Evolutionary conservation across 768 basidiomycete genomes (phyloP), one percentile per base, ranked within the genome.

Genomic region (Pulveroboletus ravenelii): DNA sequence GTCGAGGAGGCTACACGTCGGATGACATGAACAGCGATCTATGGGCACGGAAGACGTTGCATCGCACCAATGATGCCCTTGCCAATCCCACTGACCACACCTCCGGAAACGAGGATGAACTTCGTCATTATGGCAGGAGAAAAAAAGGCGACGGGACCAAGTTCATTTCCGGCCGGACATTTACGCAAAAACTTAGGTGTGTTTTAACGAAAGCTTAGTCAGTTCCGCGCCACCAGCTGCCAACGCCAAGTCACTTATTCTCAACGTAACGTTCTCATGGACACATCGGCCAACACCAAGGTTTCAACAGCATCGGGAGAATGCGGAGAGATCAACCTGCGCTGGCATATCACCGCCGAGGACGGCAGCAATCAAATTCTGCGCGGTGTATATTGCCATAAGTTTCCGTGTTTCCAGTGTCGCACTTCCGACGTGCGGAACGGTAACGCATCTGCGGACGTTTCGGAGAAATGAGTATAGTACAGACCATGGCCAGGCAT

Each of bases 51-150:
- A 50, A 55, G 57, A 54, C 45, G 48, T 50, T 55, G 41, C 47
- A 55, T 64, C 80, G 72, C 69, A 97, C 95, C 95, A 65, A 99
- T 97, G 55, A 98, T 93, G 61, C 95, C 95, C 81, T 99, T 99
- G 57, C 95, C 95, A 62, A 99, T 99, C 48, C 95, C 95, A 63
- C 92, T 95, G 66, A 99, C 89, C 51, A 99, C 95, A 70, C 95
- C 95, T 52, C 95, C 95, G 35, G 89, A 92, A 29, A 99, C 91
- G 56, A 98, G 62, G 63, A 97, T 98, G 74, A 91, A 98, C 74
- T 97, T 97, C 53, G 89, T 93, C 89, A 93, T 93, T 41, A 38
- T 55, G 37, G 48, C 52, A 39, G 49, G 45, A 48, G 43, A 47
- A 31, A 42, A 49, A 48, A 23, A 46, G 23, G 48, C 37, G 41